phyloP scores from a whole-genome alignment of 768 basidiomycete genomes.

The Leucocoprinus birnbaumii region DNA sequence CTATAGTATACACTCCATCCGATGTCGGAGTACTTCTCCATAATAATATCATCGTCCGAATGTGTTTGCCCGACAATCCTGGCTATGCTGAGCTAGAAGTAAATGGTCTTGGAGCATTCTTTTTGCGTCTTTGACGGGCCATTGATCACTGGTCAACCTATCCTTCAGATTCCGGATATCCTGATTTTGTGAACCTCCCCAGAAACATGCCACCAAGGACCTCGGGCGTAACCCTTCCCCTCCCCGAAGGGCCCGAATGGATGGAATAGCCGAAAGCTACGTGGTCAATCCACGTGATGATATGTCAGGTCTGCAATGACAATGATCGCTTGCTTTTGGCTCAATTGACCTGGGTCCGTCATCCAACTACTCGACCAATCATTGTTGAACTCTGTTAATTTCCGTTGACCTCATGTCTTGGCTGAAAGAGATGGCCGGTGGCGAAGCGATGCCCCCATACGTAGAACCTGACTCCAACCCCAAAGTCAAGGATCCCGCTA shows the following conservation, averaged over 20 bases:
- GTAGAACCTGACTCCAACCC: conserved; percentile 39
- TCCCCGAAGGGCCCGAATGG: background rate
- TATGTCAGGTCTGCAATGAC: background rate
- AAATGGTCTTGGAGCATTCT: too few species aligned
- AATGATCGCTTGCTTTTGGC: background rate
- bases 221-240: too few species aligned
- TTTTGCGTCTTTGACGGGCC: too few species aligned
- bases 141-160: too few species aligned
- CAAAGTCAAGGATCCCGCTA: conserved; percentile 59
- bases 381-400: conserved; percentile 12
- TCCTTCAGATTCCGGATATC: too few species aligned
- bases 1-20: conserved; percentile 6
- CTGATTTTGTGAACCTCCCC: too few species aligned
- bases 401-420: conserved; percentile 52
- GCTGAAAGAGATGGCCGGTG: conserved; percentile 48
- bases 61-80: too few species aligned
- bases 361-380: background rate
- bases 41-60: conserved; percentile 5
- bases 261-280: too few species aligned
- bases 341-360: background rate
- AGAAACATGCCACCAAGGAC: too few species aligned
- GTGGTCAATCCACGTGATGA: conserved; percentile 3
- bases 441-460: conserved; percentile 33
- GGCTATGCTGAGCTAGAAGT: too few species aligned
- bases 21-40: conserved; percentile 1